Base-by-base conservation (phyloP, 2,329 filamentous ascomycete species). In the Alternaria incomplexa region DNA sequence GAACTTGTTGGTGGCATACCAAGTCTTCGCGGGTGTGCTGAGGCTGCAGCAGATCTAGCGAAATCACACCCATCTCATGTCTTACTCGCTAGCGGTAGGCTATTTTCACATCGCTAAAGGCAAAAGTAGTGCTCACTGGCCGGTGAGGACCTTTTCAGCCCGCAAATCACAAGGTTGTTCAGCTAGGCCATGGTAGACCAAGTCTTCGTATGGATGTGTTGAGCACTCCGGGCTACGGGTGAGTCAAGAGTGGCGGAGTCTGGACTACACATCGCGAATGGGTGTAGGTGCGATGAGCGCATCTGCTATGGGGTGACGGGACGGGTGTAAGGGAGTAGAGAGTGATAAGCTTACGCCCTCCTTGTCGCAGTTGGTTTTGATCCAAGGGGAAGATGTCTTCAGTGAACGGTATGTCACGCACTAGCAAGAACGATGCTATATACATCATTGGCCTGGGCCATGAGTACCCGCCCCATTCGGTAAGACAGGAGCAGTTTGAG, bases 381-480 rank as follows among this genome's bases (percentile, higher is more conserved):
- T 5, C 12, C n/a, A 30, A 30, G 12, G 22, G 10, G 52, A 6
- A 23, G 10, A 25, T n/a, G n/a, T 50, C 22, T 40, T 17, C n/a
- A 25, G 22, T 17, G 1, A 56, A 45, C 17, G 40, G 11, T 53
- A 63, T 65, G 56, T 28, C 22, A 43, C 26, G 46, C 26, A 44
- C 7, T 4, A 28, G 8, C 23, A 59, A 46, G 6, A 36, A 6
- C 3, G 22, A 57, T 12, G 56, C 52, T 2, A 36, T 73, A 15
- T 72, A 67, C 28, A 62, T 73, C 13, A 61, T 63, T 10, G 71
- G 71, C 6, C 30, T 73, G 17, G 68, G 66, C n/a, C 64, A 71
- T 26, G 52, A 66, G 20, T 72, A 72, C 47, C 69, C 69, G 13
- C 13, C 52, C 5, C 44, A 70, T 28, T 53, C 68, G 11, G 52